These are phyloP conservation scores for Bryoglossum gracile DNA, from an alignment of 495 filamentous ascomycete genomes.

Conservation along the genomic window DNA sequence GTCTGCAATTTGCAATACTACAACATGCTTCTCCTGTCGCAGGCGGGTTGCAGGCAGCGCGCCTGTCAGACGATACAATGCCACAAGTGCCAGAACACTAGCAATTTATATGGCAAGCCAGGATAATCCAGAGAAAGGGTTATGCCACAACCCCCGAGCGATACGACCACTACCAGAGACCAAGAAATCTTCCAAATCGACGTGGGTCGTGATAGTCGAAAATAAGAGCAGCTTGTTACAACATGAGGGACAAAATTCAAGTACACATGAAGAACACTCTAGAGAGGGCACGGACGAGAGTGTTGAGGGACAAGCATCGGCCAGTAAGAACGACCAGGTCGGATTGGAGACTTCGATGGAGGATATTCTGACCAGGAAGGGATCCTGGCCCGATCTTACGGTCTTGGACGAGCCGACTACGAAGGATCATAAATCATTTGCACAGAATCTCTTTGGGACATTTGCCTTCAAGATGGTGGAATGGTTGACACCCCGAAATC, in stretches of 20 bases:
- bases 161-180: conserved; percentile 30
- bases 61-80: conserved; percentile 65
- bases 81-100: conserved; percentile 65
- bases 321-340: not conserved
- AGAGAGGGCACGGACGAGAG: not conserved
- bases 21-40: conserved; percentile 75
- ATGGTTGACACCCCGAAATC: conserved; percentile 54
- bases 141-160: conserved; percentile 52
- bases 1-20: conserved; percentile 58
- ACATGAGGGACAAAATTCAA: too few species aligned
- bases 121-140: conserved; percentile 64
- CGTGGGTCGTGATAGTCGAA: not conserved
- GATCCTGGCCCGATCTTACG: not conserved
- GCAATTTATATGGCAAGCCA: conserved; percentile 73
- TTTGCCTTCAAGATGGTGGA: conserved; percentile 71
- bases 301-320: not conserved
- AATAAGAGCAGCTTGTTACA: not conserved
- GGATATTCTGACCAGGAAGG: not conserved
- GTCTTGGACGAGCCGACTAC: conserved; percentile 33
- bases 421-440: conserved; percentile 79
- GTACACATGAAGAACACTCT: not conserved
- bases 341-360: not conserved
- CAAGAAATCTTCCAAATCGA: conserved; percentile 24
- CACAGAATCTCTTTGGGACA: conserved; percentile 74
- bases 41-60: conserved; percentile 54